Conservation (phyloP, 164 flowering plant species). For the Magnolia sinica region DNA sequence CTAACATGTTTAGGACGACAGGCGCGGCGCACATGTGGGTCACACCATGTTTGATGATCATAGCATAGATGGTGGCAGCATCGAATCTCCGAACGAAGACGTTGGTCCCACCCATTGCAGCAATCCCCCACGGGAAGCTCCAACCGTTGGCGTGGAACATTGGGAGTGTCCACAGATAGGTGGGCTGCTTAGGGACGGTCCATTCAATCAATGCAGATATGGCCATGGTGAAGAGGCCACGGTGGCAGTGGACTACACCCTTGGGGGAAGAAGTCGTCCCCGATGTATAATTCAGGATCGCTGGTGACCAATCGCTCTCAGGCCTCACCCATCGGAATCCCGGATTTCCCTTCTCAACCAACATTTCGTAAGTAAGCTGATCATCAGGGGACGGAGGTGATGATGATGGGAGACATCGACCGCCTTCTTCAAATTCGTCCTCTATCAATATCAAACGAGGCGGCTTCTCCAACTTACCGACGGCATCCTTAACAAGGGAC, state of each 20-base stretch:
- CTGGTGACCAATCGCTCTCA: constrained; percentile 39
- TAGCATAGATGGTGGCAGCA: constrained; percentile 18
- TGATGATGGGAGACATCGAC: background rate
- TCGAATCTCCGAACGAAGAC: constrained; percentile 46
- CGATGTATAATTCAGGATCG: constrained; percentile 48
- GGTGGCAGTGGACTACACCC: constrained; percentile 53
- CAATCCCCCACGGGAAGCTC: constrained; percentile 50
- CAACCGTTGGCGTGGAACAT: constrained; percentile 65
- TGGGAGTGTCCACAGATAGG: constrained; percentile 52
- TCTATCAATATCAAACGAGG: constrained; percentile 28
- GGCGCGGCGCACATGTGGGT: constrained; percentile 61
- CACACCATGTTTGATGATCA: constrained; percentile 27
- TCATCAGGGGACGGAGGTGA: too few relatives aligned
- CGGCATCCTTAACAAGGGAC: constrained; percentile 24
- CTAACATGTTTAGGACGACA: constrained; percentile 50
- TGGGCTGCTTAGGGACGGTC: constrained; percentile 33
- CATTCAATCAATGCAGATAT: constrained; percentile 33
- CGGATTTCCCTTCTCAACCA: constrained; percentile 33
- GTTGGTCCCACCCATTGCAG: constrained; percentile 56
- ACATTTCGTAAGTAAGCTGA: constrained; percentile 25
- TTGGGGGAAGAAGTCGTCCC: constrained; percentile 57
- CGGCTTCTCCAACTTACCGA: constrained; percentile 16
- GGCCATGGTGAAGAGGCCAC: constrained; percentile 31
- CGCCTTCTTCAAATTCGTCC: constrained; percentile 8
- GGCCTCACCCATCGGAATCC: constrained; percentile 41